Evolutionary conservation across 805 yeast genomes (phyloP), one percentile per base, ranked within the genome.

Genomic region (Cyberlindnera mrakii): DNA sequence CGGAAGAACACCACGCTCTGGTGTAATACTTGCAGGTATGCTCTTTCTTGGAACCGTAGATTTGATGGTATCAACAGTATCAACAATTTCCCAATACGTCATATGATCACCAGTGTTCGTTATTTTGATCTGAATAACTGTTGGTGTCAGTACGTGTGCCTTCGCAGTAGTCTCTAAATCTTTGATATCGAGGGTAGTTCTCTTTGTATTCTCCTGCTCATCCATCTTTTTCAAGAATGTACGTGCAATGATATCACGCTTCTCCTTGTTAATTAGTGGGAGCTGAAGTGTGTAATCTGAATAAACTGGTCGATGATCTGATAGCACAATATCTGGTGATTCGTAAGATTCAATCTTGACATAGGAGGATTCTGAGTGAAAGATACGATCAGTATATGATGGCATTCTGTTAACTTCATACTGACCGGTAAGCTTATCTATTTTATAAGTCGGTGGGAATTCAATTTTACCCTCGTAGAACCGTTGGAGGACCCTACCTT

Each of bases 231-330:
- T 64, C 31, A 70, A 57, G 39, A 74, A 67, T 4, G 60, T 49
- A 11, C 63, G 59, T 27, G 68, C 66, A 10, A 71, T 50, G 9
- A 46, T 47, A 9, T 62, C 59, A 13, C 76, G 60, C 36, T 55
- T 57, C 6, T 51, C 62, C 14, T 54, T 55, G 53, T 78, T 68
- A 9, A 74, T 59, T 3, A 70, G 43, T 11, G 62, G 58, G 1
- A 65, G 51, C 0, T 55, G 48, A 3, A 70, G 35, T 7, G 48
- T 49, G 36, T 62, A 69, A 15, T 63, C 67, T 3, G 72, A 59
- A 13, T 57, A 54, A 3, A 79, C 82, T 0, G 85, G 84, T 40
- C 69, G 65, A 54, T 79, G 85, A 50, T 79, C 85, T 0, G 82
- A 76, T 0, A 66, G 54, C 7, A 39, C 38, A 5, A 62, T 44